Base-by-base conservation (phyloP, 768 basidiomycete genomes). In the Mycena sanguinolenta region DNA sequence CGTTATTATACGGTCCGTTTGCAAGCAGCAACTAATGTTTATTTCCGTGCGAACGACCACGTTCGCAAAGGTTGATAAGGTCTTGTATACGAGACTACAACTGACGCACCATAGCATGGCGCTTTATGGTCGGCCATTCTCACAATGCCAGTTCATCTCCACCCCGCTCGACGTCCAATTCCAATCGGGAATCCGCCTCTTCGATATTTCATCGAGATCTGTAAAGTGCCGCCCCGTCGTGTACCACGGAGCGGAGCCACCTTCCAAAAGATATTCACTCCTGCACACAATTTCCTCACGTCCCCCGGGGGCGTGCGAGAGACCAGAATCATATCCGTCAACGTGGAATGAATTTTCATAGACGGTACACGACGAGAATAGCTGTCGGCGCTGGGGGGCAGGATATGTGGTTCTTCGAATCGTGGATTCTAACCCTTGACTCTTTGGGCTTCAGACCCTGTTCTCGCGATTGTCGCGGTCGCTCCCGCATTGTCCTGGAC, bases 251-350 rank as follows among this genome's bases (percentile, higher is more conserved):
- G 79, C 89, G 58, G 91, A 88, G 78, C 92, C 94, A 0, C 91
- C 0, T 95, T 97, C 79, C 80, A 86, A 62, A 82, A 84, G 36
- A 91, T 97, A 57, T 85, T 97, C 13, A 65, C 78, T 6, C 85
- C 85, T 21, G 77, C 97, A 10, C 84, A 90, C 73, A 71, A 79
- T 4, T 97, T 94, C 80, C 87, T 97, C 44, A 85, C 86, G 9
- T 84, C 87, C 0, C 84, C 89, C 0, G 73, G 74, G 4, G 88
- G 93, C 1, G 84, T 81, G 12, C 85, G 83, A 32, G 96, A 97
- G 79, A 93, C 93, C 0, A 79, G 97, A 38, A 87, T 98, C 32
- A 90, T 97, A 83, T 96, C 92, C 19, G 87, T 98, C 77, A 97
- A 97, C 84, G 65, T 77, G 83, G 7, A 79, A 74, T 23, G 65